phyloP scores from a whole-genome alignment of 2,329 filamentous ascomycete genomes.

The Aspergillus sp. region DNA sequence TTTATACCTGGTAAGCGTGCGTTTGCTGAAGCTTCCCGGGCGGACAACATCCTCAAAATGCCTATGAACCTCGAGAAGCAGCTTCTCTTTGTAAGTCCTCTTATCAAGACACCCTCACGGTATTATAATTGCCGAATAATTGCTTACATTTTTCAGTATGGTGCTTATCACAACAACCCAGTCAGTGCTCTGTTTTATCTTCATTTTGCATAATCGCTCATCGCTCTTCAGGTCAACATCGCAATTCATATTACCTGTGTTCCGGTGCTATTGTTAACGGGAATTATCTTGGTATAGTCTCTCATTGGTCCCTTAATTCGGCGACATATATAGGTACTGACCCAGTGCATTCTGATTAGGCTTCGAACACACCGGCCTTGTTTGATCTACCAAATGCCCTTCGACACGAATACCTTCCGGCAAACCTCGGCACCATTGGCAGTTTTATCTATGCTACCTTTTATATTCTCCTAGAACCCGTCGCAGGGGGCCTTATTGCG shows the following conservation, averaged over 20 bases:
- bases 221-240: conserved; percentile 52
- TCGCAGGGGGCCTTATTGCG: conserved; percentile 75
- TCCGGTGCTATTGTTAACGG: conserved; percentile 57
- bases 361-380: conserved; percentile 51
- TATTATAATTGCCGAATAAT: background rate
- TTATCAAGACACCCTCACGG: conserved; percentile 2
- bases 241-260: conserved; percentile 61
- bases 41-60: conserved; percentile 21
- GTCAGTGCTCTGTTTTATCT: conserved; percentile 35
- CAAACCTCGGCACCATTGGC: conserved; percentile 55
- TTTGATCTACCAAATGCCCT: conserved; percentile 52
- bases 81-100: conserved; percentile 56
- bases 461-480: conserved; percentile 89
- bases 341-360: conserved; percentile 33
- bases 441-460: conserved; percentile 65
- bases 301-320: background rate
- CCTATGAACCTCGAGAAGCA: conserved; percentile 62
- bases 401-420: conserved; percentile 53
- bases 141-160: conserved; percentile 48
- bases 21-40: too few species aligned
- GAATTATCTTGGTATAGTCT: conserved; percentile 51
- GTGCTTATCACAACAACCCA: conserved; percentile 61
- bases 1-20: too few species aligned
- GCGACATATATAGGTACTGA: background rate
- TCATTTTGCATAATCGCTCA: conserved; percentile 14